Conservation (phyloP, 345 rosid species). For the Eucalyptus fibrosa region DNA sequence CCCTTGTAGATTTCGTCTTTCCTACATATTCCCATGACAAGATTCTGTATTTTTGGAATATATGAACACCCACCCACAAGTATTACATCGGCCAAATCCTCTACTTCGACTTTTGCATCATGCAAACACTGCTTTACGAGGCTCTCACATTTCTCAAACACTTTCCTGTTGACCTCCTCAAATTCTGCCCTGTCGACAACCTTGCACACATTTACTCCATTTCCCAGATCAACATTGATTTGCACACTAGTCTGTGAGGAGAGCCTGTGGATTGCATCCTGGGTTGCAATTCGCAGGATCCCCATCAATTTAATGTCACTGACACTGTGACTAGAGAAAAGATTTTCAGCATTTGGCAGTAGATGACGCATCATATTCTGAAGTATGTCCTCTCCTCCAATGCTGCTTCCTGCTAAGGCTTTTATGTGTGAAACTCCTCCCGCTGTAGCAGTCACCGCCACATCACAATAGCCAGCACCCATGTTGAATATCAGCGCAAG, state of each 20-base stretch:
- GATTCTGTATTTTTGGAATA: conserved; percentile 41
- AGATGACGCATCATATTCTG: conserved; percentile 60
- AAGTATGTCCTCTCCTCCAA: conserved; percentile 82
- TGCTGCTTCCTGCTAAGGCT: conserved; percentile 52
- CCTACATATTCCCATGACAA: conserved; percentile 33
- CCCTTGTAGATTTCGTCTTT: conserved; percentile 41
- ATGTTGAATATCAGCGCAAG: conserved; percentile 71
- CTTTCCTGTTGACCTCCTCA: conserved; percentile 46
- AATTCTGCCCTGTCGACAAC: conserved; percentile 45
- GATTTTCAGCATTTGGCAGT: conserved; percentile 28
- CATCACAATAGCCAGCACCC: conserved; percentile 90
- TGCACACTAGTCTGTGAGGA: conserved; percentile 30
- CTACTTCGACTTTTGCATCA: conserved; percentile 49
- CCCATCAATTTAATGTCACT: conserved; percentile 33
- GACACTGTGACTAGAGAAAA: conserved; percentile 20
- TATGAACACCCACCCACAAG: conserved; percentile 82
- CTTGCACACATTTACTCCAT: conserved; percentile 37
- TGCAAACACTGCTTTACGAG: conserved; percentile 53
- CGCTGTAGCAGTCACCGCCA: conserved; percentile 69
- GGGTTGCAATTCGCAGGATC: conserved; percentile 62
- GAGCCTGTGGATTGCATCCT: conserved; percentile 64
- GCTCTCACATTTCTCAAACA: conserved; percentile 51
- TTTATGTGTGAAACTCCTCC: conserved; percentile 96
- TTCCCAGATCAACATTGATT: conserved; percentile 58
- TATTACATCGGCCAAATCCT: conserved; percentile 53